These are phyloP conservation scores for Quercus variabilis DNA, from an alignment of 306 rosid species.

Conservation along the genomic window DNA sequence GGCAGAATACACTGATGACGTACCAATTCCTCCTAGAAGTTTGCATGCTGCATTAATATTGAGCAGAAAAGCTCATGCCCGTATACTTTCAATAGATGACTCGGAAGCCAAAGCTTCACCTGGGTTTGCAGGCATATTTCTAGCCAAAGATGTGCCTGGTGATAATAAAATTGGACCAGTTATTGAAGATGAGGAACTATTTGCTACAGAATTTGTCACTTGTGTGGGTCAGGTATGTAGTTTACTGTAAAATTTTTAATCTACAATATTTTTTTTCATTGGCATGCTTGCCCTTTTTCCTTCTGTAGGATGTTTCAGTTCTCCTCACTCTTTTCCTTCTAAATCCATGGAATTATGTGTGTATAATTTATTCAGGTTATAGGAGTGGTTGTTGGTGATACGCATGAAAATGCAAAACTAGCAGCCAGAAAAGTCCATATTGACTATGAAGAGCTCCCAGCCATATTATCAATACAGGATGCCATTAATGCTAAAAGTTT, in stretches of 20 bases:
- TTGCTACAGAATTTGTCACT: conserved; percentile 72
- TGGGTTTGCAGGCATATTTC: conserved; percentile 72
- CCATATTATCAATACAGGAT: conserved; percentile 78
- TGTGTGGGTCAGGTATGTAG: conserved; percentile 89
- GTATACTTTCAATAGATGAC: conserved; percentile 64
- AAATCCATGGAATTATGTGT: conserved; percentile 2
- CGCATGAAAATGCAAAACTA: conserved; percentile 88
- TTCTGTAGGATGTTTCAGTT: not conserved
- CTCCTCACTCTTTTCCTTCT: not conserved
- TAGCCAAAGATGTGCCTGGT: conserved; percentile 71
- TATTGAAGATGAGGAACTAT: conserved; percentile 76
- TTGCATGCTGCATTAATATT: conserved; percentile 85
- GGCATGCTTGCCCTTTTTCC: not conserved
- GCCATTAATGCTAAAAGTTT: conserved; percentile 73
- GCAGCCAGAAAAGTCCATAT: conserved; percentile 69
- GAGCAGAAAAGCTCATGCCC: conserved; percentile 91
- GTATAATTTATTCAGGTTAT: conserved; percentile 51
- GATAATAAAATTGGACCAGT: conserved; percentile 69
- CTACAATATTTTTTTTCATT: not conserved
- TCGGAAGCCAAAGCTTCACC: conserved; percentile 61
- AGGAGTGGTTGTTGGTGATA: conserved; percentile 92
- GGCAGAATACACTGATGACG: conserved; percentile 86
- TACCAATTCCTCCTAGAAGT: conserved; percentile 61
- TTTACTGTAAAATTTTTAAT: conserved; percentile 10
- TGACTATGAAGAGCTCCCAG: conserved; percentile 82